A percentile compares a stretch with the other conserved stretches of the same genome.
phyloP scores from a whole-genome alignment of 2,329 filamentous ascomycete genomes.

The Sporothrix euskadiensis region DNA sequence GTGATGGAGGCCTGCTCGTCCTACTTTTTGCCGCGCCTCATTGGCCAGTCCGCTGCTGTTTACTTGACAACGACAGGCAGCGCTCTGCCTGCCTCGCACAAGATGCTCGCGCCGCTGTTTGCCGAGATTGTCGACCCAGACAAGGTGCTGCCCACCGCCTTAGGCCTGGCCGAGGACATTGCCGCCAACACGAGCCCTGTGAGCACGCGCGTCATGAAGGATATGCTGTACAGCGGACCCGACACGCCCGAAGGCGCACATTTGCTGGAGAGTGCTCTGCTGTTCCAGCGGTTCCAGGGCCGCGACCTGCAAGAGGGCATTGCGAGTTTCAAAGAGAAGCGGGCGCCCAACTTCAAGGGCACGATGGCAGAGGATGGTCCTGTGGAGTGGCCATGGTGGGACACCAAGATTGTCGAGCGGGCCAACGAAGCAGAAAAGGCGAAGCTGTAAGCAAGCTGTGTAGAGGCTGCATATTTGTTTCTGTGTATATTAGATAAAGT shows the following conservation, averaged over 20 bases:
- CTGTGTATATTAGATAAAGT: neutral
- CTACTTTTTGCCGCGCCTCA: constrained; percentile 70
- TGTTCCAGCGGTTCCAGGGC: constrained; percentile 60
- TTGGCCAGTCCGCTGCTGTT: constrained; percentile 64
- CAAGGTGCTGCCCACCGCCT: constrained; percentile 62
- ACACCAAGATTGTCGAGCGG: constrained; percentile 47
- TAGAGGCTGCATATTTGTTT: neutral
- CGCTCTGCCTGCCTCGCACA: constrained; percentile 55
- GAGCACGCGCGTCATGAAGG: constrained; percentile 66
- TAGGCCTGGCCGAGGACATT: constrained; percentile 64
- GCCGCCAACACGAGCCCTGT: constrained; percentile 66
- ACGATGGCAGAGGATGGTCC: constrained; percentile 52
- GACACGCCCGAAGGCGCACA: constrained; percentile 67
- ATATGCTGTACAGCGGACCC: constrained; percentile 65
- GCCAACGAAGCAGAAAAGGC: constrained; percentile 27
- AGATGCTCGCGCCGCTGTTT: constrained; percentile 62
- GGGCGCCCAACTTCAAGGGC: constrained; percentile 61
- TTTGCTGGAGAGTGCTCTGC: constrained; percentile 66
- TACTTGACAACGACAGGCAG: constrained; percentile 67
- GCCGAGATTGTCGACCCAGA: constrained; percentile 62
- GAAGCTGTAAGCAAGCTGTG: constrained; percentile 25
- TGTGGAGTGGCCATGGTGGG: constrained; percentile 68
- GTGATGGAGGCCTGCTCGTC: constrained; percentile 71
- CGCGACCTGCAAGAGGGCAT: constrained; percentile 67
- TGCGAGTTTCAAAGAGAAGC: constrained; percentile 68